Evolutionary conservation across 805 yeast species (phyloP).

Genomic region (Myxozyma kluyveri): DNA sequence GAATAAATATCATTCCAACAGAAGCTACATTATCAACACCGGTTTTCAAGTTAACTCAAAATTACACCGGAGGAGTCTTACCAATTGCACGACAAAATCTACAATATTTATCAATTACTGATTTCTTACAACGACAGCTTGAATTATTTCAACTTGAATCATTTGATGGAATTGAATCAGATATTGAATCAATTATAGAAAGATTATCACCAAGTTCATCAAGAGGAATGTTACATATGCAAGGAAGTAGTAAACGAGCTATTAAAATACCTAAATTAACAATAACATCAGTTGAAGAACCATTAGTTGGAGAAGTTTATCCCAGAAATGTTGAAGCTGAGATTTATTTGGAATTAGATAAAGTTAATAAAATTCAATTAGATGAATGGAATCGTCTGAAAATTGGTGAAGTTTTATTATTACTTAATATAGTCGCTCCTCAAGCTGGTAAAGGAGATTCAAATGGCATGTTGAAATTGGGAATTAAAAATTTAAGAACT

Average conservation of each 20-base stretch:
- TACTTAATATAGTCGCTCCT: constrained; percentile 31
- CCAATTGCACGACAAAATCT: constrained; percentile 33
- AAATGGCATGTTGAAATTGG: constrained; percentile 26
- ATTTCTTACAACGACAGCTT: constrained; percentile 34
- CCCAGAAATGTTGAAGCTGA: constrained; percentile 35
- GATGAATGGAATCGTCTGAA: constrained; percentile 36
- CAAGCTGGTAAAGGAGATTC: constrained; percentile 20
- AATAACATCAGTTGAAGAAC: constrained; percentile 31
- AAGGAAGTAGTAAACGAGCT: constrained; percentile 34
- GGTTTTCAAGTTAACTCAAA: constrained; percentile 10
- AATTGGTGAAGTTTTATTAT: constrained; percentile 33
- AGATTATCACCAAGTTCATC: constrained; percentile 27
- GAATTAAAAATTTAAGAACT: constrained; percentile 31
- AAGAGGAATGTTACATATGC: constrained; percentile 12
- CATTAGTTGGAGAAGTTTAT: constrained; percentile 31
- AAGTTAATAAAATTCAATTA: constrained; percentile 9
- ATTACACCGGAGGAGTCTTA: not conserved
- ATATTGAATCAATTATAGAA: constrained; percentile 29
- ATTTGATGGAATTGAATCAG: constrained; percentile 29
- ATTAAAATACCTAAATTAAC: constrained; percentile 22
- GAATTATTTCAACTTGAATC: constrained; percentile 30
- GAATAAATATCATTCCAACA: constrained; percentile 13
- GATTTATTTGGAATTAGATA: constrained; percentile 28
- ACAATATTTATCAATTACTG: constrained; percentile 37
- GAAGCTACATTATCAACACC: constrained; percentile 13